A percentile compares a stretch with the other conserved stretches of the same genome.
These are phyloP conservation scores for Tetraselmis striata DNA, from an alignment of 139 green algal genomes.

Conservation along the genomic window DNA sequence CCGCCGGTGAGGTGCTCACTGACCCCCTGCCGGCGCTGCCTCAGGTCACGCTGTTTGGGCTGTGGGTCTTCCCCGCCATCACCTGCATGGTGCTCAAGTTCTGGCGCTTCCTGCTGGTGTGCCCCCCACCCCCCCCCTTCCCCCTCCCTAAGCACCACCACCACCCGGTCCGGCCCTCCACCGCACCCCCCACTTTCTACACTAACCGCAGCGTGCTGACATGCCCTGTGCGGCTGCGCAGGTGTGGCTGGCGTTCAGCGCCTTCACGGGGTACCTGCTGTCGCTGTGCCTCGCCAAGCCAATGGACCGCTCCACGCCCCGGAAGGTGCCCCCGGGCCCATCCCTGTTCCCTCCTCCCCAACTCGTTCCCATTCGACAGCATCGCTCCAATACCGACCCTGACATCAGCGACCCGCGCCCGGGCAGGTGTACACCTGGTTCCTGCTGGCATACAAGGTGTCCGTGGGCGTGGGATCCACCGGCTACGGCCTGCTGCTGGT, in stretches of 20 bases:
- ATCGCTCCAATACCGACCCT: neutral
- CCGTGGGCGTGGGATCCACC: constrained; percentile 44
- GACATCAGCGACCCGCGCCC: neutral
- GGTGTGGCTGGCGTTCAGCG: constrained; percentile 61
- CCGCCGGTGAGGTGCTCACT: too few relatives aligned
- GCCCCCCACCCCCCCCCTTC: neutral
- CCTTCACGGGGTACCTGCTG: constrained; percentile 56
- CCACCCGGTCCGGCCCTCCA: too few relatives aligned
- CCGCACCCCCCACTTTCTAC: too few relatives aligned
- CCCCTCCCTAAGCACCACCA: too few relatives aligned
- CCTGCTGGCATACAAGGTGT: constrained; percentile 46
- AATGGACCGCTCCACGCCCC: constrained; percentile 52
- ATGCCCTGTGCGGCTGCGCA: constrained; percentile 11
- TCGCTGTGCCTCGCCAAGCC: constrained; percentile 43
- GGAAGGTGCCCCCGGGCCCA: constrained; percentile 28
- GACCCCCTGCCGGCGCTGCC: too few relatives aligned
- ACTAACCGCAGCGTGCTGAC: too few relatives aligned
- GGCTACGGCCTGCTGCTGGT: constrained; percentile 69
- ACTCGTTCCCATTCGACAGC: neutral
- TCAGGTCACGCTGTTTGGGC: constrained; percentile 68
- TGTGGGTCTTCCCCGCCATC: constrained; percentile 78
- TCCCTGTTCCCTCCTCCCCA: too few relatives aligned
- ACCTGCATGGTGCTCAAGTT: constrained; percentile 57
- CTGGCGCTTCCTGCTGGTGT: constrained; percentile 66
- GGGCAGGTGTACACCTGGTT: constrained; percentile 77